phyloP scores from a whole-genome alignment of 176 grass and related monocot species.

The Oropetium thomaeum region DNA sequence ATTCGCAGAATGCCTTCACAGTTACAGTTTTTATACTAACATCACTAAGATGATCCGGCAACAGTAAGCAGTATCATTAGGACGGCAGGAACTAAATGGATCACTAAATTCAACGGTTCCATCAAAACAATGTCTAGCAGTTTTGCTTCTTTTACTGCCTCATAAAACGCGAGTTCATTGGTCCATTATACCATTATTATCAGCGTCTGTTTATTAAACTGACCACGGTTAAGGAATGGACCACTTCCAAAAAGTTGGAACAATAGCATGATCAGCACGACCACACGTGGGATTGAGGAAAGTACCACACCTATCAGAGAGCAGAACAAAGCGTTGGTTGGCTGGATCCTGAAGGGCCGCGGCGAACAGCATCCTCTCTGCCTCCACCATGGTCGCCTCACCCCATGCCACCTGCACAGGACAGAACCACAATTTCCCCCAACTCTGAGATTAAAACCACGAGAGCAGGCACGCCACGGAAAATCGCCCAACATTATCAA shows the following conservation, averaged over 20 bases:
- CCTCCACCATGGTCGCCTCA: constrained; percentile 87
- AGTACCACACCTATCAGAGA: constrained; percentile 74
- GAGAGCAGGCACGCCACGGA: neutral
- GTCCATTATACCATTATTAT: constrained; percentile 9
- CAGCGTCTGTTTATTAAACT: constrained; percentile 1
- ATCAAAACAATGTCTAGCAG: neutral
- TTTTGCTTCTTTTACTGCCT: neutral
- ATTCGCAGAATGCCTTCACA: neutral
- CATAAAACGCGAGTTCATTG: neutral
- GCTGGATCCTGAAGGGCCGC: constrained; percentile 71
- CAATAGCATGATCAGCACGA: neutral
- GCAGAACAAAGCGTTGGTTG: constrained; percentile 80
- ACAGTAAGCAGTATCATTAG: neutral
- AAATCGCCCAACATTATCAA: neutral
- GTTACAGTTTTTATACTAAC: neutral
- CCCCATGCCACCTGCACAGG: constrained; percentile 82
- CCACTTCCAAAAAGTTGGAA: constrained; percentile 1
- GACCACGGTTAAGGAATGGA: neutral
- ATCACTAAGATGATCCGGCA: neutral
- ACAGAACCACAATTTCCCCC: constrained; percentile 1
- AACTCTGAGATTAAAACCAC: constrained; percentile 6
- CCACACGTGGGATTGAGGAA: neutral
- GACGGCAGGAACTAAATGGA: neutral
- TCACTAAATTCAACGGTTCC: neutral
- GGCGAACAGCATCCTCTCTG: constrained; percentile 67